Conservation (phyloP, 257 asterid species). For the Capsicum baccatum region DNA sequence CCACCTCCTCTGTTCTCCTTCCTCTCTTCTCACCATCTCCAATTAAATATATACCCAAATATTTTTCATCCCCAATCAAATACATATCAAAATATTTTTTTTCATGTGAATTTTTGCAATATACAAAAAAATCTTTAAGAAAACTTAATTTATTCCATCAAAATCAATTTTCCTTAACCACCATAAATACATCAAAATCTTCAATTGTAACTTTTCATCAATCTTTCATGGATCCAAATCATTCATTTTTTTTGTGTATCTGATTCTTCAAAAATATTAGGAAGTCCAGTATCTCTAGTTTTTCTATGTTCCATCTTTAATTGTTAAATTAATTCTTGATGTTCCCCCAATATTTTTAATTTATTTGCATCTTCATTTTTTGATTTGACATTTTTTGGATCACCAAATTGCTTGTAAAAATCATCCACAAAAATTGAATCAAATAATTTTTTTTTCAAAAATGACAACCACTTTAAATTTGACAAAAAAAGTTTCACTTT, state of each 20-base stretch:
- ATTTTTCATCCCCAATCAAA: no score
- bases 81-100: no score
- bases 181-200: conserved; percentile 31
- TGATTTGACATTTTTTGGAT: conserved; percentile 31
- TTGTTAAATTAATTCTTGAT: conserved; percentile 90
- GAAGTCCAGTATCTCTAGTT: conserved; percentile 76
- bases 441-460: no score
- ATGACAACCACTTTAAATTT: no score
- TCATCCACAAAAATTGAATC: conserved; percentile 34
- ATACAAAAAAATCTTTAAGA: no score
- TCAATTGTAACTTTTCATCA: conserved; percentile 67
- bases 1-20: no score
- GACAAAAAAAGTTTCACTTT: no score
- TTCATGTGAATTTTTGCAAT: no score
- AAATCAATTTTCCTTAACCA: no score
- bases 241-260: conserved; percentile 62
- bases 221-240: conserved; percentile 90
- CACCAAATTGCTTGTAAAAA: conserved; percentile 10
- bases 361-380: conserved; percentile 54
- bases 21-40: no score
- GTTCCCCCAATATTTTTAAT: conserved; percentile 86
- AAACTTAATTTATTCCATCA: no score
- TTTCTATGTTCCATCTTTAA: conserved; percentile 80
- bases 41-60: no score
- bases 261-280: conserved; percentile 87